Percentiles rank a stretch among this genome's conserved stretches.
Conservation (phyloP, 2,329 filamentous ascomycete genomes). For the Cordyceps javanica region DNA sequence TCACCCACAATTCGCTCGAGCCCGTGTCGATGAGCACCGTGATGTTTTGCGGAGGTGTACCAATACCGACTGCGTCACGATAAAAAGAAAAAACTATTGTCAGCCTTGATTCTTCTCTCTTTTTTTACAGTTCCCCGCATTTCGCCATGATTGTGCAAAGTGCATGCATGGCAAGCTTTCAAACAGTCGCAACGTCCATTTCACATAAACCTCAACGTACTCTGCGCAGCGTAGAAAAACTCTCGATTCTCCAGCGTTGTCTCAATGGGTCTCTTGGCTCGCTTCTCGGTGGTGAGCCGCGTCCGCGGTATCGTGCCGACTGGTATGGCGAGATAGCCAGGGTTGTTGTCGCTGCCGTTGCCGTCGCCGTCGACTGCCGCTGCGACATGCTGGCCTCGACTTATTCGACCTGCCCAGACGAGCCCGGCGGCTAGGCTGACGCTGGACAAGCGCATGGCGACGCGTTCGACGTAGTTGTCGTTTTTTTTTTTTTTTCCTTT, state of each 20-base stretch:
- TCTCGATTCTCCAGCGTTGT: conserved; percentile 29
- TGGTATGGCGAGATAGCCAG: conserved; percentile 32
- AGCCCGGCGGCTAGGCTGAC: conserved; percentile 7
- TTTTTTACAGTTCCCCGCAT: too few species aligned
- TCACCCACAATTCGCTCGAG: conserved; percentile 50
- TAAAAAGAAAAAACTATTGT: not conserved
- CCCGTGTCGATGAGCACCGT: conserved; percentile 46
- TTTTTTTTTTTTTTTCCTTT: too few species aligned
- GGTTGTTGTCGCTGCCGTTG: conserved; percentile 25
- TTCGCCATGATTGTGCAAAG: not conserved
- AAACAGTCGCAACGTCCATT: not conserved
- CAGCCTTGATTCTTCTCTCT: not conserved
- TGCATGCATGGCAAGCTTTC: too few species aligned
- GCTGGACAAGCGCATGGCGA: not conserved
- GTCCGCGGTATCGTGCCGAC: conserved; percentile 26
- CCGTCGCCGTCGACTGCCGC: conserved; percentile 19
- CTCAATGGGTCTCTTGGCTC: conserved; percentile 21
- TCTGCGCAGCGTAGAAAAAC: conserved; percentile 33
- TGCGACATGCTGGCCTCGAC: too few species aligned
- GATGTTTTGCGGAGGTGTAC: conserved; percentile 35
- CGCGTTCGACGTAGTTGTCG: too few species aligned
- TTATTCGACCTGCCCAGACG: not conserved
- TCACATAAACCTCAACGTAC: conserved; percentile 20
- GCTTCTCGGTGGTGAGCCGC: not conserved
- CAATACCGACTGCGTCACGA: conserved; percentile 36